Conservation (phyloP, 352 stramenopile genomes). For the Phytophthora pisi region DNA sequence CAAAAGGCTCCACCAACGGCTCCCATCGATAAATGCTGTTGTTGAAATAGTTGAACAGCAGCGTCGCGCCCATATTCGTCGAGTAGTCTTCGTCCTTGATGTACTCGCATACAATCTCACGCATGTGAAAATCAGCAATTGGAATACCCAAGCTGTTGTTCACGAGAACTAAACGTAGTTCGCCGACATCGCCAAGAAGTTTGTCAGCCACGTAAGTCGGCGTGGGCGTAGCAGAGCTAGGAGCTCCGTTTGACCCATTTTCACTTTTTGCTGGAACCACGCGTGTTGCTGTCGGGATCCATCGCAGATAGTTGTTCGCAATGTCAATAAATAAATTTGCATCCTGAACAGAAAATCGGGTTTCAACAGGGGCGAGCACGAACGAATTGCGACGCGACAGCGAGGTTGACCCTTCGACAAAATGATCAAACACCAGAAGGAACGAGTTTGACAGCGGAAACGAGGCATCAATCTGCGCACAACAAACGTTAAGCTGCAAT, state of each 20-base stretch:
- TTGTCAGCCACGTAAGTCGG: conserved; percentile 71
- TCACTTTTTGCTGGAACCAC: conserved; percentile 14
- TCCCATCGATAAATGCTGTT: conserved; percentile 93
- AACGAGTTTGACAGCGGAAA: conserved; percentile 87
- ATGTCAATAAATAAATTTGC: conserved; percentile 84
- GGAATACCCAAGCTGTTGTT: conserved; percentile 90
- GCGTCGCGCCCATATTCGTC: conserved; percentile 73
- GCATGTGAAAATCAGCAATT: conserved; percentile 86
- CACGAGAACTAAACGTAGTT: conserved; percentile 83
- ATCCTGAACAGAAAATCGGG: conserved; percentile 88
- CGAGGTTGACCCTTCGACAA: conserved; percentile 62
- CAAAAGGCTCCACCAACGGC: conserved; percentile 84
- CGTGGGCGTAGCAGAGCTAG: neutral
- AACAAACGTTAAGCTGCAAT: neutral
- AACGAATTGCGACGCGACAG: conserved; percentile 78
- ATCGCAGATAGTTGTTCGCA: conserved; percentile 84
- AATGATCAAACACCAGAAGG: conserved; percentile 82
- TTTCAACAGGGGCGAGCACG: conserved; percentile 81
- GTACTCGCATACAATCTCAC: conserved; percentile 89
- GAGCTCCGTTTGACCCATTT: conserved; percentile 6
- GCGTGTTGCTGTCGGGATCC: conserved; percentile 38
- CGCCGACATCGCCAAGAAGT: conserved; percentile 83
- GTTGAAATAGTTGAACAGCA: conserved; percentile 91
- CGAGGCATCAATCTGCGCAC: conserved; percentile 73
- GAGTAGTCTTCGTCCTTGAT: conserved; percentile 87